Percentiles rank a stretch among this genome's conserved stretches.
Conservation (phyloP, 805 yeast species). For the Candida nonsorbophila region DNA sequence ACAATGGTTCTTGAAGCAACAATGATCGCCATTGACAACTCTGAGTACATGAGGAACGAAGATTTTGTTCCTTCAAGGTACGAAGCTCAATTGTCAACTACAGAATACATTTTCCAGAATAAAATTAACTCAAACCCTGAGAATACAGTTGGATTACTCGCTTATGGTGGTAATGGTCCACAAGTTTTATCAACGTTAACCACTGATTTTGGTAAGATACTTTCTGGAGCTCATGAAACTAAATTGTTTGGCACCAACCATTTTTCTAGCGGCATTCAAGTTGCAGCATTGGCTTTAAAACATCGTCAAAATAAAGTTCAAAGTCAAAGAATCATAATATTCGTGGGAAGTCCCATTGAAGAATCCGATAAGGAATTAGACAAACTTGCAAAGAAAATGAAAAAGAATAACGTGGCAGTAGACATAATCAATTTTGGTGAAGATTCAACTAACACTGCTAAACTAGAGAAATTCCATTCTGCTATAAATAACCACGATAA, state of each 20-base stretch:
- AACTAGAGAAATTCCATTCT: conserved; percentile 73
- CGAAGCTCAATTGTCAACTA: conserved; percentile 89
- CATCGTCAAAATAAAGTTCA: conserved; percentile 95
- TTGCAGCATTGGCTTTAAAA: conserved; percentile 85
- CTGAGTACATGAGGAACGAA: conserved; percentile 94
- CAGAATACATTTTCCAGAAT: conserved; percentile 78
- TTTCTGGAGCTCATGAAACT: conserved; percentile 78
- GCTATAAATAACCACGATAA: conserved; percentile 71
- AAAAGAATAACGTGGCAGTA: conserved; percentile 85
- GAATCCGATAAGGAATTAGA: conserved; percentile 69
- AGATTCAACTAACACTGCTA: conserved; percentile 66
- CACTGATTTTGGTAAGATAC: conserved; percentile 76
- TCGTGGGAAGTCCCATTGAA: conserved; percentile 80
- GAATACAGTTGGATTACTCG: conserved; percentile 84
- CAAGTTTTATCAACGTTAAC: conserved; percentile 87
- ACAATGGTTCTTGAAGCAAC: conserved; percentile 94
- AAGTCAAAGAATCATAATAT: conserved; percentile 82
- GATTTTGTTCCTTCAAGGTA: conserved; percentile 85
- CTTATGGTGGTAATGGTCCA: conserved; percentile 82
- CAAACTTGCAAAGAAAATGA: conserved; percentile 84
- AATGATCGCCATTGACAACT: conserved; percentile 90
- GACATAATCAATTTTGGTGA: conserved; percentile 94
- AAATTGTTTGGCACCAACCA: conserved; percentile 63
- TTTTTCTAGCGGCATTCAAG: conserved; percentile 81
- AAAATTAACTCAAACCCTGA: conserved; percentile 90